Base-by-base conservation (phyloP, 352 stramenopile species). In the Globisporangium takayamanum region DNA sequence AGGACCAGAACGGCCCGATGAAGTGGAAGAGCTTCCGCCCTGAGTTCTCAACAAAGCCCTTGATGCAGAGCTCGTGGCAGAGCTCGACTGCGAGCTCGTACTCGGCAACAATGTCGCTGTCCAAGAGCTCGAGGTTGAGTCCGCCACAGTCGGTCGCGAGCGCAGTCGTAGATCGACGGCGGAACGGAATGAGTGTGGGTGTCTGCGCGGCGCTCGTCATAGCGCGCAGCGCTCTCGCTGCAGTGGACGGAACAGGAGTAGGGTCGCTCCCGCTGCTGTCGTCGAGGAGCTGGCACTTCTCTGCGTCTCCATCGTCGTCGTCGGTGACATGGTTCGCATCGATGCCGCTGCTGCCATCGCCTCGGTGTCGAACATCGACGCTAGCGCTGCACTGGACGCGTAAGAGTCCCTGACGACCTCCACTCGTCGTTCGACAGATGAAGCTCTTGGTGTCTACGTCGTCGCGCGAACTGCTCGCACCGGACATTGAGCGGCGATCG, bases 41-140 rank as follows among this genome's bases (percentile, higher is more conserved):
- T n/a, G 70, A 63, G 63, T 88, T 88, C 54, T 88, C 76, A 6
- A 79, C 79, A 47, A 78, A 85, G 0, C 80, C 83, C 47, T 80
- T 85, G n/a, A 82, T 69, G 54, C 83, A 93, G 18, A 93, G 59
- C 39, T 93, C 80, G 48, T 93, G 83, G 48, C 83, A 93, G 46
- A 89, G 67, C 50, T 88, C 77, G 1, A 77, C 72, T 14, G 63
- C 67, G 51, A 93, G 80, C 36, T 86, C 70, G 39, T 87, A 68
- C 55, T 84, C 72, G 1, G 76, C 70, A 10, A 71, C 57, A 14
- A 74, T 60, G 18, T 68, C 67, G 4, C 70, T 61, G 25, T 69
- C 45, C 0, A 60, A 45, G 20, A 78, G 53, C 2, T 53, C n/a
- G 36, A 74, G 51, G 14, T 57, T 64, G 12, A 64, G 41, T 59